These are phyloP conservation scores for Mitragyna speciosa DNA, from an alignment of 257 asterid genomes.

Conservation along the genomic window DNA sequence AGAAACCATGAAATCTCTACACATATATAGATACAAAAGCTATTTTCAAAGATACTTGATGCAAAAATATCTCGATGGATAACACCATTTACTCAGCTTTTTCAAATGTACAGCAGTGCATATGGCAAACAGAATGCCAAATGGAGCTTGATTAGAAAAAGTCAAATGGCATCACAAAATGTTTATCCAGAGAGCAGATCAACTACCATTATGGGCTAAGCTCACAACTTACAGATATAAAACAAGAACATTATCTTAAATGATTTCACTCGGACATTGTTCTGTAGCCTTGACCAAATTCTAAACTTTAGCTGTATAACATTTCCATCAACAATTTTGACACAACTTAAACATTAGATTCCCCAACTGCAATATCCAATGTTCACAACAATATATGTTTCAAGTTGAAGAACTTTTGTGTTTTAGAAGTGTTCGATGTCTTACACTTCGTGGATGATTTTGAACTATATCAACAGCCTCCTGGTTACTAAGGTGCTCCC, in stretches of 20 bases:
- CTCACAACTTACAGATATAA: background rate
- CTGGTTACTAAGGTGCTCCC: conserved; percentile 86
- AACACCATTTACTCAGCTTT: background rate
- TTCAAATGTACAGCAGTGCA: background rate
- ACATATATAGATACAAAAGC: background rate
- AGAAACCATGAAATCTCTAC: background rate
- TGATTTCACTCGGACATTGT: background rate
- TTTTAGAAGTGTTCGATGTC: conserved; percentile 18
- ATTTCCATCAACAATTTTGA: background rate
- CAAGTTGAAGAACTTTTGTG: background rate
- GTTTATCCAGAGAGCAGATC: background rate
- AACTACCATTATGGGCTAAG: background rate
- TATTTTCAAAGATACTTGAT: background rate
- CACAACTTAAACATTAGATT: background rate
- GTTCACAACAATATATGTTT: background rate
- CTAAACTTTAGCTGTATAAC: background rate
- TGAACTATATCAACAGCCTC: conserved; percentile 77
- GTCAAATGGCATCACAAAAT: background rate
- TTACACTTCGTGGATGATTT: conserved; percentile 60
- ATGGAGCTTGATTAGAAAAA: background rate
- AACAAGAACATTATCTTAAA: background rate
- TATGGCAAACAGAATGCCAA: background rate
- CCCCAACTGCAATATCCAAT: background rate
- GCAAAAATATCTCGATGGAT: background rate
- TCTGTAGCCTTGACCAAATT: background rate